Percentiles rank a stretch among this genome's conserved stretches.
phyloP scores from a whole-genome alignment of 2,329 filamentous ascomycete species.

The Calonectria henricotiae region DNA sequence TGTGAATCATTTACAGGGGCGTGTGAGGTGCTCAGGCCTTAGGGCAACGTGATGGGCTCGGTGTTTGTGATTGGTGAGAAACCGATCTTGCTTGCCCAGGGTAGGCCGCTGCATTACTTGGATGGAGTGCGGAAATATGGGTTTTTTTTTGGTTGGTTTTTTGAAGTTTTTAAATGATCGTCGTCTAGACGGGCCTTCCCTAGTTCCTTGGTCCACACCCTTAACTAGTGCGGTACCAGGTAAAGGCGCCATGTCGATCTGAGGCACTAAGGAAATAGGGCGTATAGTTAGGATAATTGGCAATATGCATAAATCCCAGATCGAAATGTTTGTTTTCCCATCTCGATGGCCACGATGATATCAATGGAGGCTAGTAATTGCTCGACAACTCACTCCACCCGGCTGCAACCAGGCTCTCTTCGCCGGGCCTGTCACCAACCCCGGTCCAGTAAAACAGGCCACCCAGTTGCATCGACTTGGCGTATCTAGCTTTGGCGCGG shows the following conservation, averaged over 20 bases:
- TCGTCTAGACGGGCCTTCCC: too few species aligned
- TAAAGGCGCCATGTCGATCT: not conserved
- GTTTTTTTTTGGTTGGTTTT: too few species aligned
- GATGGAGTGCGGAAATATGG: too few species aligned
- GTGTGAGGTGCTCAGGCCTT: too few species aligned
- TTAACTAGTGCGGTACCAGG: too few species aligned
- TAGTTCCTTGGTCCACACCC: too few species aligned
- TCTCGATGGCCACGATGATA: not conserved
- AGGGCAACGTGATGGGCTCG: too few species aligned
- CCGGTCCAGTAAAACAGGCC: conserved; percentile 82
- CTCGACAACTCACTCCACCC: conserved; percentile 69
- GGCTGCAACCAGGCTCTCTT: conserved; percentile 73
- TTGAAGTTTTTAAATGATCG: too few species aligned
- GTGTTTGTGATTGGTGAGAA: too few species aligned
- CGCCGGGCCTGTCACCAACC: conserved; percentile 70
- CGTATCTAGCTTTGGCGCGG: conserved; percentile 74
- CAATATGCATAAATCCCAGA: not conserved
- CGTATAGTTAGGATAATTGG: not conserved
- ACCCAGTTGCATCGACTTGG: conserved; percentile 68
- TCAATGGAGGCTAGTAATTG: conserved; percentile 1
- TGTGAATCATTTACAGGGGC: too few species aligned
- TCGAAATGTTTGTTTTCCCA: not conserved
- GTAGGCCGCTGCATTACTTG: too few species aligned
- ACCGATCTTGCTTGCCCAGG: too few species aligned
- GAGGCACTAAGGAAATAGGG: not conserved